phyloP scores from a whole-genome alignment of 2,329 filamentous ascomycete genomes.

The Penicillium sp. region DNA sequence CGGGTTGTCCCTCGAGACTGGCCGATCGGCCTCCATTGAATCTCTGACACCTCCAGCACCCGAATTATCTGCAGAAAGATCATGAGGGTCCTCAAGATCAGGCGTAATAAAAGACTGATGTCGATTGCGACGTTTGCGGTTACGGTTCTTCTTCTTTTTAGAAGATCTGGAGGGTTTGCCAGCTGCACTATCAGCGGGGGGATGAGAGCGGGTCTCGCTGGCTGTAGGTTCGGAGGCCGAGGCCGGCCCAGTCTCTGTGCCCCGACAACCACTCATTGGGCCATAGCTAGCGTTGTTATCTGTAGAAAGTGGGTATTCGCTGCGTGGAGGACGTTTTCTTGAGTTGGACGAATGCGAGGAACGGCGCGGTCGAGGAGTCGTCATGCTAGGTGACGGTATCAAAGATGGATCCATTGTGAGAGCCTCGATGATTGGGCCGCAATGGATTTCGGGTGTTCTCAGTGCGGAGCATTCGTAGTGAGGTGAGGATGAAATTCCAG shows the following conservation, averaged over 20 bases:
- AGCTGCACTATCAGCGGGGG: conserved; percentile 21
- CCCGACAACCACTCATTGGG: conserved; percentile 20
- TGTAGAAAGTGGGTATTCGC: conserved; percentile 20
- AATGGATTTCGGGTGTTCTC: neutral
- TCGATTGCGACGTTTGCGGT: conserved; percentile 73
- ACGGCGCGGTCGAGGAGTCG: conserved; percentile 8
- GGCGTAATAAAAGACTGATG: conserved; percentile 70
- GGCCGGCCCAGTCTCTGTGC: conserved; percentile 12
- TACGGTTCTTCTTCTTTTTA: conserved; percentile 64
- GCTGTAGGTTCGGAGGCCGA: conserved; percentile 15
- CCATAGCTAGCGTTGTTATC: conserved; percentile 19
- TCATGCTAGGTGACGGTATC: conserved; percentile 11
- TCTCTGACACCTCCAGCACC: conserved; percentile 37
- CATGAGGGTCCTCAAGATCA: conserved; percentile 54
- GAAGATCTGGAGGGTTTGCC: conserved; percentile 25
- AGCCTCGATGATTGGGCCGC: neutral
- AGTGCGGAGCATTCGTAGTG: neutral
- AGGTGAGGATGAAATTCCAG: neutral
- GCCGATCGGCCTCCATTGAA: conserved; percentile 27
- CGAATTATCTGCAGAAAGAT: conserved; percentile 50
- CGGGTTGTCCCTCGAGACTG: conserved; percentile 29
- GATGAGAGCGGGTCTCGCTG: conserved; percentile 21
- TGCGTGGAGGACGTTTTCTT: conserved; percentile 13
- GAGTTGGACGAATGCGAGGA: conserved; percentile 16
- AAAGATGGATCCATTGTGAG: conserved; percentile 15